A percentile compares a stretch with the other conserved stretches of the same genome.
These are phyloP conservation scores for Fusarium sarcochroum DNA, from an alignment of 2,329 filamentous ascomycete species.

Conservation along the genomic window DNA sequence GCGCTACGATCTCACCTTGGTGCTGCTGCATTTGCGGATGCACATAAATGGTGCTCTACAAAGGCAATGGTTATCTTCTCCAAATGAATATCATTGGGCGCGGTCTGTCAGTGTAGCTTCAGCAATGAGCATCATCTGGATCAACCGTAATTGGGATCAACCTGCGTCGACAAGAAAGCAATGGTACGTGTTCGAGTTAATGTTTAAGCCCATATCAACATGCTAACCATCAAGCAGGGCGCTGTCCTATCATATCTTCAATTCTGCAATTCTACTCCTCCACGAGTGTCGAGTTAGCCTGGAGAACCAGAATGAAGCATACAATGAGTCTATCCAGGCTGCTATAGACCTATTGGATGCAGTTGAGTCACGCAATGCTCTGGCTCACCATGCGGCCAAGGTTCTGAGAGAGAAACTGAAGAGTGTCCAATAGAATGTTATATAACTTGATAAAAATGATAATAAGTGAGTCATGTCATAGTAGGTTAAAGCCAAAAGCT, in stretches of 20 bases:
- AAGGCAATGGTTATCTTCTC: background rate
- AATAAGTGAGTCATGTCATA: background rate
- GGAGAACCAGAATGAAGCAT: background rate
- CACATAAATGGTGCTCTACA: background rate
- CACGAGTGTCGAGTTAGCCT: background rate
- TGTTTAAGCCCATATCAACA: background rate
- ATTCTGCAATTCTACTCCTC: background rate
- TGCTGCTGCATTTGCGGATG: background rate
- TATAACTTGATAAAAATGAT: too few relatives aligned
- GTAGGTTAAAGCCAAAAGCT: background rate
- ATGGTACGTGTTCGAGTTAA: background rate
- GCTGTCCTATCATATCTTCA: conserved; percentile 2
- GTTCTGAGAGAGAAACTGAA: background rate
- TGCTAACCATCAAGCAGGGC: background rate
- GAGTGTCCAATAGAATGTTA: background rate
- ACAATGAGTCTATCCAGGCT: background rate
- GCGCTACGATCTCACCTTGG: background rate
- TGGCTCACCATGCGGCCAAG: background rate
- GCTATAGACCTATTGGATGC: background rate
- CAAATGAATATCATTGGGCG: background rate
- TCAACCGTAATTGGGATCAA: background rate
- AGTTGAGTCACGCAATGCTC: background rate
- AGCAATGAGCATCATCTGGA: conserved; percentile 3
- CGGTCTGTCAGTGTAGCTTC: background rate
- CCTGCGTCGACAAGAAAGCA: background rate